Conservation (phyloP, 1,284 basidiomycete genomes). For the Athelia sp. region DNA sequence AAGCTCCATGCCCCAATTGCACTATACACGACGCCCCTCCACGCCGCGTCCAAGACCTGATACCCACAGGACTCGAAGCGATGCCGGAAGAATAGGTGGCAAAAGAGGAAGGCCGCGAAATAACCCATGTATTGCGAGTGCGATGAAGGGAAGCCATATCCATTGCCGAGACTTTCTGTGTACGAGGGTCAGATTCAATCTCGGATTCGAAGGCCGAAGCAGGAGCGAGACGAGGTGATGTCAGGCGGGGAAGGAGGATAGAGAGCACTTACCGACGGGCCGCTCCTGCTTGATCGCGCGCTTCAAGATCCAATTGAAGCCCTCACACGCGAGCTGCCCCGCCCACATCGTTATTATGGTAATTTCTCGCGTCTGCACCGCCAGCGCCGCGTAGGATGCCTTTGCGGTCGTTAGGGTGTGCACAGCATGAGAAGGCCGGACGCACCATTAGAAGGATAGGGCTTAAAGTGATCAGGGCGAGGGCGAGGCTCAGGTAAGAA, state of each 20-base stretch:
- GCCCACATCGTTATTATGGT: constrained; percentile 78
- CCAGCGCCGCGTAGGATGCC: constrained; percentile 76
- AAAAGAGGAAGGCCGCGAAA: constrained; percentile 71
- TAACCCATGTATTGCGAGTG: constrained; percentile 90
- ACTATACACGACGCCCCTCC: constrained; percentile 42
- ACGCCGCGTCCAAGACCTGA: constrained; percentile 42
- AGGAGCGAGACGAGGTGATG: neutral
- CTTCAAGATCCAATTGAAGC: constrained; percentile 68
- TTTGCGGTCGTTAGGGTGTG: constrained; percentile 21
- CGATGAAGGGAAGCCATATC: constrained; percentile 86
- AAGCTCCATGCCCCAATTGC: constrained; percentile 51
- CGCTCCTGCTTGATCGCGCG: constrained; percentile 63
- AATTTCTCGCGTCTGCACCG: constrained; percentile 74
- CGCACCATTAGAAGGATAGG: constrained; percentile 74
- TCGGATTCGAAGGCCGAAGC: constrained; percentile 3
- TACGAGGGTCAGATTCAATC: neutral
- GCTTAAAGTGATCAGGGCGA: constrained; percentile 70
- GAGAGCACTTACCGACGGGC: constrained; percentile 53
- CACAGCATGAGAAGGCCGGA: constrained; percentile 1
- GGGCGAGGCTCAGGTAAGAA: constrained; percentile 50
- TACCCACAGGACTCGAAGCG: constrained; percentile 53
- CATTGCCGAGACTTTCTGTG: constrained; percentile 57
- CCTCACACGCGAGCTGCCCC: constrained; percentile 75
- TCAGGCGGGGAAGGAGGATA: neutral
- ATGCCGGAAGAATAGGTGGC: constrained; percentile 71